phyloP scores from a whole-genome alignment of 306 rosid genomes.

The Rubus idaeus region DNA sequence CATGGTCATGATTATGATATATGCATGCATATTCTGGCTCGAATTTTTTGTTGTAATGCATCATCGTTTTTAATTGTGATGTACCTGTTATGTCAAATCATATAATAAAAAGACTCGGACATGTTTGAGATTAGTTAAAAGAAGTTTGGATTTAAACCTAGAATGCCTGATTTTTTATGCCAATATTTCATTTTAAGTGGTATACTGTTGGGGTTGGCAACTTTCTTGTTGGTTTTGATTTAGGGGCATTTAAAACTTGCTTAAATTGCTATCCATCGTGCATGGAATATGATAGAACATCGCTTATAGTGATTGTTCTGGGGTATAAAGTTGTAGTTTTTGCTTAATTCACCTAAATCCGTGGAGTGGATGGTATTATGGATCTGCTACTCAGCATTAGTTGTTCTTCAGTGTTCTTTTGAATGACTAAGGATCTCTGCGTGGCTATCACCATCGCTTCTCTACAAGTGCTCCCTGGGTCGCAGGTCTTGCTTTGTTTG shows the following conservation, averaged over 20 bases:
- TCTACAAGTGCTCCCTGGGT: neutral
- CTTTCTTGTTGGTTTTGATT: neutral
- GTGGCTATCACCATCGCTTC: too few species aligned
- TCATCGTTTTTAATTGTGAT: neutral
- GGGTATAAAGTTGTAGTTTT: neutral
- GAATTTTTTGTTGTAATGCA: neutral
- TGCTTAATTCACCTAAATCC: neutral
- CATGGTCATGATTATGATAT: conserved; percentile 16
- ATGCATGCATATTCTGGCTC: conserved; percentile 11
- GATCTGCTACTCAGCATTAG: neutral
- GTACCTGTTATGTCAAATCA: neutral
- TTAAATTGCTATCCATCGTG: neutral
- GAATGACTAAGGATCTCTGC: neutral
- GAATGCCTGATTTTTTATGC: neutral
- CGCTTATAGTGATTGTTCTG: neutral
- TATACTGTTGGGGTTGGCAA: neutral
- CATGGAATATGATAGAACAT: neutral
- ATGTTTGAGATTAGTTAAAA: neutral
- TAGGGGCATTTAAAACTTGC: neutral
- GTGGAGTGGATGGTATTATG: neutral
- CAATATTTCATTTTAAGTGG: neutral
- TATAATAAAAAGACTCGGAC: neutral
- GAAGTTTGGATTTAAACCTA: neutral
- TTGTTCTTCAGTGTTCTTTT: neutral
- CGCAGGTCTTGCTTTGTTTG: neutral